Evolutionary conservation across 306 rosid species (phyloP).

Genomic region (Gillenia trifoliata): DNA sequence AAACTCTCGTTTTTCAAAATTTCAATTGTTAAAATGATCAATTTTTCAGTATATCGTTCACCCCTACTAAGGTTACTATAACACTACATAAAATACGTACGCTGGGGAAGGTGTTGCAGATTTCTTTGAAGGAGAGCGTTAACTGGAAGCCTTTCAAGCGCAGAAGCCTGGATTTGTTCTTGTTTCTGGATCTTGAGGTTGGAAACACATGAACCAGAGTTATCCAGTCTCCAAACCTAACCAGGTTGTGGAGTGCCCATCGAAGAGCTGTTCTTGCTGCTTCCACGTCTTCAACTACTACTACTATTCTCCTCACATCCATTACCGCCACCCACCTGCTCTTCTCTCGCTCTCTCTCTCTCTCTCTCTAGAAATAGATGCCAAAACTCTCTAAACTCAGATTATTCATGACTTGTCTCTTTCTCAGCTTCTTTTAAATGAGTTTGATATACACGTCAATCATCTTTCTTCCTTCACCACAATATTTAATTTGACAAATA

Average conservation of each 20-base stretch:
- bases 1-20: not conserved
- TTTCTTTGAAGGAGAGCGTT: slow-evolving; percentile 76
- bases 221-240: slow-evolving; percentile 68
- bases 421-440: slow-evolving; percentile 5
- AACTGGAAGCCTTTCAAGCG: slow-evolving; percentile 72
- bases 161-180: slow-evolving; percentile 47
- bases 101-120: slow-evolving; percentile 60
- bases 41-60: not conserved
- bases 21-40: too few relatives aligned
- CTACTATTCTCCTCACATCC: slow-evolving; percentile 79
- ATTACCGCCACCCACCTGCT: slow-evolving; percentile 14
- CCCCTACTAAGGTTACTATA: not conserved
- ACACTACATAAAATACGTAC: slow-evolving; percentile 18
- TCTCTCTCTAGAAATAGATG: not conserved
- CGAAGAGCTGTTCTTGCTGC: slow-evolving; percentile 70
- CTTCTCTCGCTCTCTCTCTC: not conserved
- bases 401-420: not conserved
- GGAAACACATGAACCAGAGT: slow-evolving; percentile 79
- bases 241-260: slow-evolving; percentile 76
- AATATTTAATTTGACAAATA: not conserved
- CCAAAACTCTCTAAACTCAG: not conserved
- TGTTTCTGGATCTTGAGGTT: slow-evolving; percentile 48
- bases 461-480: not conserved
- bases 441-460: not conserved
- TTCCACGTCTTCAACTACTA: slow-evolving; percentile 85